Evolutionary conservation across 139 green algal species (phyloP), one percentile per base, ranked within the genome.

Genomic region (Micromonas pusilla): DNA sequence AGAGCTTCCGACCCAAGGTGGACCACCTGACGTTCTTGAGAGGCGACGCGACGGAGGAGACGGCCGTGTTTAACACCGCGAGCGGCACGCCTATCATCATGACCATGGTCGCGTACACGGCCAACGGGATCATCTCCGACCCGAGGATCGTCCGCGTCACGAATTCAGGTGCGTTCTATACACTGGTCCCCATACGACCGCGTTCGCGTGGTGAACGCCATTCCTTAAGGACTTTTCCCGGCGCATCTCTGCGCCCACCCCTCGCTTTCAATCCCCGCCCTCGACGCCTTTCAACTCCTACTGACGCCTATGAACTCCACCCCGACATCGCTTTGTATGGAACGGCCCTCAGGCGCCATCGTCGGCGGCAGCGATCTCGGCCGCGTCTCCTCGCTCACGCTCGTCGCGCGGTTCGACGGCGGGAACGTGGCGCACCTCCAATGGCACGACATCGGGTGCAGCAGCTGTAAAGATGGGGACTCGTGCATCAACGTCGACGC

Each of bases 391-490:
- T 32, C 53, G 52, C 33, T 78, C 26, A 78, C 72, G 2, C 31
- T 78, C 16, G 23, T 78, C 53, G 72, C 52, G 32, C 6, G 33
- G 54, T 70, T 78, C 2, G 72, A 78, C 38, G 33, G 70, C 34
- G 72, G 72, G 20, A 52, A 45, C 3, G 20, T 78, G 52, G 23
- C 38, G 31, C 34, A 78, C 62, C 33, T 78, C 26, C 60, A 52
- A 31, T 80, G 74, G 74, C 60, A 80, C 36, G 31, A 80, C 63
- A 23, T 68, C 2, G 74, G 74, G 25, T 80, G 74, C 62, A 60
- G 74, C 0, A 20, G 2, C 20, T 80, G 74, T 60, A 60, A 30
- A 2, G 60, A 60, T 0, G 30, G 25, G 2, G 38, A 33, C 9
- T 19, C 38, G 3, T 80, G 74, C 62, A 28, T 80, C 21, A 1